phyloP scores from a whole-genome alignment of 495 filamentous ascomycete species.

The Annulohypoxylon maeteangense region DNA sequence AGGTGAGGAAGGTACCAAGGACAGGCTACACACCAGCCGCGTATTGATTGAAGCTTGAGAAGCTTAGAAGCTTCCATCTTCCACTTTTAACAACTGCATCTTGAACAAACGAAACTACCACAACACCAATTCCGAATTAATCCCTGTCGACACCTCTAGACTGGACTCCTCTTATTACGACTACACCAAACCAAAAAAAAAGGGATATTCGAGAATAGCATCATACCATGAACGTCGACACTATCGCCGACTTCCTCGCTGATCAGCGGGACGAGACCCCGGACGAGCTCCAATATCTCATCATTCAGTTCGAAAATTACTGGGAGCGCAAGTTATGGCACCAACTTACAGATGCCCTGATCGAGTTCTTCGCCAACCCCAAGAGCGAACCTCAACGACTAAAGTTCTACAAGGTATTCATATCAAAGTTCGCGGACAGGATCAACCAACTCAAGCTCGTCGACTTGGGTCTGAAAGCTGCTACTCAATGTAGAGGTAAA shows the following conservation, averaged over 20 bases:
- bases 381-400: constrained; percentile 86
- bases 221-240: constrained; percentile 78
- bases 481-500: constrained; percentile 85
- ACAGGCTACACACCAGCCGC: constrained; percentile 52
- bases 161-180: not conserved
- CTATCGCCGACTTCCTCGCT: constrained; percentile 89
- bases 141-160: not conserved
- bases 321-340: constrained; percentile 99
- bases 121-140: constrained; percentile 8
- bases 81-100: constrained; percentile 4
- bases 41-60: constrained; percentile 40
- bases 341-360: constrained; percentile 89
- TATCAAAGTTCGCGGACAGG: constrained; percentile 95
- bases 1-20: constrained; percentile 26
- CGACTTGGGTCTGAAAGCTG: constrained; percentile 83
- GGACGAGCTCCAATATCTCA: constrained; percentile 84
- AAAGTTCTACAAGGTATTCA: constrained; percentile 91
- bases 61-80: constrained; percentile 28
- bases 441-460: constrained; percentile 99
- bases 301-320: constrained; percentile 93
- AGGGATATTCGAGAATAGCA: constrained; percentile 18
- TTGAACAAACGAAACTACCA: constrained; percentile 17
- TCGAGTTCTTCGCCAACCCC: constrained; percentile 87
- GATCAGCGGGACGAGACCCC: constrained; percentile 88
- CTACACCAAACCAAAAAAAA: constrained; percentile 14